phyloP scores from a whole-genome alignment of 768 basidiomycete genomes.

The Tulasnella sp. region DNA sequence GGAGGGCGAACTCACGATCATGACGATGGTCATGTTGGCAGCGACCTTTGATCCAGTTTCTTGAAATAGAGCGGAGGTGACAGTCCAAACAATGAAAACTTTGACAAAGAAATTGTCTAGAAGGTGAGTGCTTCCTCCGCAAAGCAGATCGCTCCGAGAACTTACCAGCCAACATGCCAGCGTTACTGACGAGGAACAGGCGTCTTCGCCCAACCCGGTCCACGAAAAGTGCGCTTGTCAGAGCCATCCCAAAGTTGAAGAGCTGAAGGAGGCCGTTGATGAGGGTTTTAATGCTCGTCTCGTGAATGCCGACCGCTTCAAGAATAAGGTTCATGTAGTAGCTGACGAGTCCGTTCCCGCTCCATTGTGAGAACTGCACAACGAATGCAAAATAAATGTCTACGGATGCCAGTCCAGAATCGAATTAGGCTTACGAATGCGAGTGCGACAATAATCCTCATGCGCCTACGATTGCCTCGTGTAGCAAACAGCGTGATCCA shows the following conservation, averaged over 20 bases:
- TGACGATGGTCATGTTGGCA: conserved; percentile 24
- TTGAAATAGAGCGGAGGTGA: conserved; percentile 32
- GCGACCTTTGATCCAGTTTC: conserved; percentile 4
- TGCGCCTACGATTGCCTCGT: conserved; percentile 55
- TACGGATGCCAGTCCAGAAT: not conserved
- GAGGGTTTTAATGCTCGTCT: conserved; percentile 41
- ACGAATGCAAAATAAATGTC: not conserved
- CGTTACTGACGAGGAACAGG: conserved; percentile 55
- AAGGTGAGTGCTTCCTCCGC: not conserved
- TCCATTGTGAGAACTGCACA: conserved; percentile 57
- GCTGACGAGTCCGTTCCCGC: conserved; percentile 69
- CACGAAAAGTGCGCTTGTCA: conserved; percentile 47
- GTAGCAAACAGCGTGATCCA: conserved; percentile 48
- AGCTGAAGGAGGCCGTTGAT: conserved; percentile 59
- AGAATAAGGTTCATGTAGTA: conserved; percentile 32
- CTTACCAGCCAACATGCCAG: conserved; percentile 47
- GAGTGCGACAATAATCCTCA: conserved; percentile 46
- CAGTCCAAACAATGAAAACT: conserved; percentile 51
- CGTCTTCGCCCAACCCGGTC: conserved; percentile 59
- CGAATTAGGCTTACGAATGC: not conserved
- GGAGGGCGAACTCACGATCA: conserved; percentile 26
- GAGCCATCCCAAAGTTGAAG: conserved; percentile 53
- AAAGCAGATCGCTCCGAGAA: no score
- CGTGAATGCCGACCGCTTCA: conserved; percentile 43
- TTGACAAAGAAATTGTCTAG: not conserved